A percentile compares a stretch with the other conserved stretches of the same genome.
These are phyloP conservation scores for Pyrenopolyporus hunteri DNA, from an alignment of 495 filamentous ascomycete genomes.

Conservation along the genomic window DNA sequence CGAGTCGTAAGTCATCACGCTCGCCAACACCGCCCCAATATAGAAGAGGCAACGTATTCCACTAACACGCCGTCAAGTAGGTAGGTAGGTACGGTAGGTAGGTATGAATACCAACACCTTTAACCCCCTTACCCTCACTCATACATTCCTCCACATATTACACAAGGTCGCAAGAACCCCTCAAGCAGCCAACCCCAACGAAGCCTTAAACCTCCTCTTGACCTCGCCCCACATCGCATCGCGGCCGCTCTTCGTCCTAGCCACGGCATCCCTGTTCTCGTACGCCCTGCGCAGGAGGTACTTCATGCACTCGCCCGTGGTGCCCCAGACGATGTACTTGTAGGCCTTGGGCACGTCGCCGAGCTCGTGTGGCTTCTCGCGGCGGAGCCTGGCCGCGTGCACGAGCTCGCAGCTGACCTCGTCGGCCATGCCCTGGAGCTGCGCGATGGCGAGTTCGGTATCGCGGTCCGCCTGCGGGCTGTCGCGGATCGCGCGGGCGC, in stretches of 20 bases:
- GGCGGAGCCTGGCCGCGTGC: slow-evolving; percentile 52
- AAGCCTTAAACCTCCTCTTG: slow-evolving; percentile 61
- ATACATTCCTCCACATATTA: no score
- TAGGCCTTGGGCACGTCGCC: slow-evolving; percentile 69
- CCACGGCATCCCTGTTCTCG: slow-evolving; percentile 90
- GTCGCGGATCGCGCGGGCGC: slow-evolving; percentile 61
- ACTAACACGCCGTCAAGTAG: no score
- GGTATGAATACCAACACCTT: no score
- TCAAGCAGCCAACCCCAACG: slow-evolving; percentile 49
- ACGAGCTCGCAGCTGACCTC: slow-evolving; percentile 87
- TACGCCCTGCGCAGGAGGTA: slow-evolving; percentile 84
- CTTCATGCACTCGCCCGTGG: slow-evolving; percentile 90
- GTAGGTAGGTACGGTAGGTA: no score
- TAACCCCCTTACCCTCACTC: slow-evolving; percentile 1
- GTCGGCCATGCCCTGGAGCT: slow-evolving; percentile 97
- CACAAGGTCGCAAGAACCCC: no score
- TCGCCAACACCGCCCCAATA: neutral
- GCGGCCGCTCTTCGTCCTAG: slow-evolving; percentile 74
- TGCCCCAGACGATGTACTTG: slow-evolving; percentile 94
- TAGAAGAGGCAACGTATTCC: no score
- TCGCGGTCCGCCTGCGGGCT: slow-evolving; percentile 50
- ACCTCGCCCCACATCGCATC: slow-evolving; percentile 77
- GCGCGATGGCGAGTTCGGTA: slow-evolving; percentile 77
- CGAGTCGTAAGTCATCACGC: slow-evolving; percentile 12
- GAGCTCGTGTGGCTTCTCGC: slow-evolving; percentile 14